Base-by-base conservation (phyloP, 257 asterid genomes). In the Handroanthus guayacan region DNA sequence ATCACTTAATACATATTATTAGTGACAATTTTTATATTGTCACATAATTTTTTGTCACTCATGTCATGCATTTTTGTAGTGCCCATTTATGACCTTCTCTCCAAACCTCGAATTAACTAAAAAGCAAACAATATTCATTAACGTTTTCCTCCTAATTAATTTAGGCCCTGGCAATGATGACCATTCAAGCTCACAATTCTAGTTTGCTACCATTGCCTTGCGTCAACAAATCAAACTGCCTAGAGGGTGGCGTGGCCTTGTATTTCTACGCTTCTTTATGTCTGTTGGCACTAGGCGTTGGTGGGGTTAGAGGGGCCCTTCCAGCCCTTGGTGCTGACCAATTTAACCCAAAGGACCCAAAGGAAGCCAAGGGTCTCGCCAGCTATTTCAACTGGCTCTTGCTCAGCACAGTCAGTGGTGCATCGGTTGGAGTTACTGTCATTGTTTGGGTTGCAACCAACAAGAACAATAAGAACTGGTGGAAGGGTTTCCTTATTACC, bases 311-410 rank as follows among this genome's bases (percentile, higher is more conserved):
- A 63, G 93, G 93, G 5, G 83, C 92, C 47, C 85, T 92, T n/a
- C 93, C 97, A 0, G 83, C 97, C 2, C 82, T 92, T 0, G 97
- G 97, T 12, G 97, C 95, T 0, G 97, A 92, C 67, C 95, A 92
- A 16, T 92, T 89, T 41, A 84, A 87, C 31, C 79, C 77, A 4
- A 89, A 84, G 52, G 87, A 90, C 71, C 91, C 95, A 0, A 80
- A 87, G 75, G 89, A 84, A 65, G 90, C 87, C 34, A 89, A 86
- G 62, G 85, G 82, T 6, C 83, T 90, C 0, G 89, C 87, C 0
- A 87, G 87, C 74, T 92, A 92, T 71, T 92, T 92, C 86, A 92
- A 92, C 37, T 92, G 89, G 84, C 72, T 92, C 0, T 38, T 87
- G 82, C 89, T 92, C 1, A 82, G 84, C 79, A 62, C 82, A 5